Base-by-base conservation (phyloP, 371 early-diverging fungal genomes). In the Mucor circinelloides region DNA sequence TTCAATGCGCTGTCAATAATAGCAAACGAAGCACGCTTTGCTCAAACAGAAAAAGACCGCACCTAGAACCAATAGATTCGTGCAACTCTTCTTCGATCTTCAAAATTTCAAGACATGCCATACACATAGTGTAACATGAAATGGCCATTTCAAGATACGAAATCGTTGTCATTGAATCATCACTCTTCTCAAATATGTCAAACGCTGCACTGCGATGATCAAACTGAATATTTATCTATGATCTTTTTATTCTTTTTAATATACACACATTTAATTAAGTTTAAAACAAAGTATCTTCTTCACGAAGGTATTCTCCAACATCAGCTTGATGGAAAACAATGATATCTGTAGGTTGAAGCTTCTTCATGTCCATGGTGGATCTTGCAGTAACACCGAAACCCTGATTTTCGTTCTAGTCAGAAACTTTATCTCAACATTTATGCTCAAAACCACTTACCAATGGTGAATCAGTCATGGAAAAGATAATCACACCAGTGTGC, bases 301-400 rank as follows among this genome's bases (percentile, higher is more conserved):
- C 91, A 73, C 98, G 92, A 74, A 97, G 88, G 82, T 99, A 99
- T 85, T 99, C 99, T 69, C 99, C 99, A 57, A 94, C 92, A 89
- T 99, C 99, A 13, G 98, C 92, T 85, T 99, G 99, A 74, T 96
- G 95, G 85, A 97, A 97, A 21, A 96, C 97, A 56, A 95, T 91
- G 62, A 99, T 94, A 32, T 93, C 94, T 31, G 97, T 98, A 19
- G 99, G 98, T 67, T 99, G 97, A 69, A 97, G 82, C 72, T 92
- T 95, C 64, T 94, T 86, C 70, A 94, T 93, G 61, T 95, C 97
- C 30, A 88, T 87, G 2, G 97, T 95, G 28, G 96, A 94, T 71
- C 94, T 85, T 19, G 99, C 94, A 31, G 97, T 96, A 28, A 99
- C 95, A 34, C 99, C 99, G 83, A 99, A 99, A 10, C 99, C 99